These are phyloP conservation scores for Hygrophila difformis DNA, from an alignment of 257 asterid species.

Conservation along the genomic window DNA sequence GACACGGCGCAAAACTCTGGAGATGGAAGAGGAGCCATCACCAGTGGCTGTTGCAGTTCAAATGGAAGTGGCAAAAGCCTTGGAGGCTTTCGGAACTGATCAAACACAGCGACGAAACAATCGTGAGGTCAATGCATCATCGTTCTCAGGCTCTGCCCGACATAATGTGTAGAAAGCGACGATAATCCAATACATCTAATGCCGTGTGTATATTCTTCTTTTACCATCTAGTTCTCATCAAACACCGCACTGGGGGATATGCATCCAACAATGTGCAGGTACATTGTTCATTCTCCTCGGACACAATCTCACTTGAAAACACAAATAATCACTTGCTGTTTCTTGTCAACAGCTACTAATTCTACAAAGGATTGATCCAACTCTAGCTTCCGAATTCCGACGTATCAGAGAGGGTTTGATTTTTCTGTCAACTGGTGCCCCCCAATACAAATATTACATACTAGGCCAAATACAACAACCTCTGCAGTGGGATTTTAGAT, in stretches of 20 bases:
- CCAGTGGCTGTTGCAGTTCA: slow-evolving; percentile 96
- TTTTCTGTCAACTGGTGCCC: slow-evolving; percentile 20
- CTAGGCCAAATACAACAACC: background rate
- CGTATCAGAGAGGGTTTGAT: slow-evolving; percentile 6
- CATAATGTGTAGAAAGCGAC: slow-evolving; percentile 58
- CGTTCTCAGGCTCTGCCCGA: slow-evolving; percentile 77
- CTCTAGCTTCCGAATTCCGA: too few species aligned
- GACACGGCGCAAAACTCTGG: slow-evolving; percentile 97
- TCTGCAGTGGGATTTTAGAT: background rate
- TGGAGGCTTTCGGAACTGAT: slow-evolving; percentile 97
- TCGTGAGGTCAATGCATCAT: slow-evolving; percentile 78
- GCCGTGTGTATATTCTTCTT: slow-evolving; percentile 30
- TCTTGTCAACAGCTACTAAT: background rate
- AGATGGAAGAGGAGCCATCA: slow-evolving; percentile 99
- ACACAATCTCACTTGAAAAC: slow-evolving; percentile 24
- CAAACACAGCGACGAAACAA: slow-evolving; percentile 93
- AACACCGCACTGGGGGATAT: slow-evolving; percentile 27
- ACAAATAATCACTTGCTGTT: slow-evolving; percentile 21
- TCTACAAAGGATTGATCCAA: too few species aligned
- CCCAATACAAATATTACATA: background rate
- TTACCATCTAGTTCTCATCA: slow-evolving; percentile 28
- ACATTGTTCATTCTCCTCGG: slow-evolving; percentile 2
- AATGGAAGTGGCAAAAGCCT: slow-evolving; percentile 99
- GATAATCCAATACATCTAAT: slow-evolving; percentile 31
- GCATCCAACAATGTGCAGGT: slow-evolving; percentile 47